Evolutionary conservation across 345 rosid genomes (phyloP), one percentile per base, ranked within the genome.

Genomic region (Psidium friedrichsthalianum): DNA sequence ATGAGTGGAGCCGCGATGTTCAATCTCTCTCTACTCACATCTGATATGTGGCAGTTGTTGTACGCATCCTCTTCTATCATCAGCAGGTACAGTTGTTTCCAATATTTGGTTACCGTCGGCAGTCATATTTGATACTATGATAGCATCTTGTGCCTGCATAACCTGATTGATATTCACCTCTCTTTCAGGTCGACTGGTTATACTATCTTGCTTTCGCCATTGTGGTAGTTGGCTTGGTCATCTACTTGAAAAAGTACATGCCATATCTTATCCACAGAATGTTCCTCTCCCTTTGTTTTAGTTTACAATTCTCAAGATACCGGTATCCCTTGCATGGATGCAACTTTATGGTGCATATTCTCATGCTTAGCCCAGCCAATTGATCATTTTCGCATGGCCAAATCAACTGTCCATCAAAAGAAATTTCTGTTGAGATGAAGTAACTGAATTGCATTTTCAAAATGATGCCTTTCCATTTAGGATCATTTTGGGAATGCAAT

Each of bases 21-120:
- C 89, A 92, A 90, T 82, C 93, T 93, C 22, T 93, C 94, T 6
- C 57, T 93, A 82, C 93, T 91, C 64, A 91, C 93, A 3, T 85
- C 92, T 40, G 93, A 93, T 56, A 93, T 90, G 95, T 93, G 95
- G 93, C 91, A 5, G 95, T 92, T 24, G 86, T 89, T 5, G 3
- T 93, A 82, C 91, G 92, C 74, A 87, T 91, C 56, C 88, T 84
- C 84, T 88, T 93, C 90, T 93, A 93, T 85, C 90, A 78, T 13
- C 95, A 92, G 82, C 36, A 88, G 94, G 94, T 93, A 86, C 55
- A 27, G 6, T 36, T 13, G 42, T 56, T 80, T 52, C 5, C 20
- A 61, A 22, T 59, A 21, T 24, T 21, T 51, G 22, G 25, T 84
- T 24, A 16, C 74, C 2, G 1, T 56, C 5, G 8, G 76, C 54